Evolutionary conservation across 768 basidiomycete genomes (phyloP), one percentile per base, ranked within the genome.

Genomic region (Phlebiopsis gigantea): DNA sequence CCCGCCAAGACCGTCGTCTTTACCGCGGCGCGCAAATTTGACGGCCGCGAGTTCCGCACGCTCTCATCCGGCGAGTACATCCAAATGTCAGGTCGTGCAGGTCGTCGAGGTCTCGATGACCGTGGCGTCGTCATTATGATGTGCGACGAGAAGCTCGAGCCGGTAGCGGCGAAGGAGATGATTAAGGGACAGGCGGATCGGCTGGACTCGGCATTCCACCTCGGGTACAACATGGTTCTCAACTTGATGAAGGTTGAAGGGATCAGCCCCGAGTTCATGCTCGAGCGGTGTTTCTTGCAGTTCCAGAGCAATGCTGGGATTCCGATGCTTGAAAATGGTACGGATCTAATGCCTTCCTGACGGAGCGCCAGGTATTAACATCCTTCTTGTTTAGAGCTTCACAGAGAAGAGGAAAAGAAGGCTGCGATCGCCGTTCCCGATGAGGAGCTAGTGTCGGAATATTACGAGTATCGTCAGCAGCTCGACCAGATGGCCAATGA

Each of bases 61-160:
- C 77, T 99, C 31, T 93, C 93, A 0, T 90, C 87, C 0, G 90
- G 97, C 56, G 97, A 99, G 79, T 99, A 99, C 70, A 97, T 98
- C 65, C 97, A 99, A 67, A 99, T 99, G 97, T 95, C 94, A 0
- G 97, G 97, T 55, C 90, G 97, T 56, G 97, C 97, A 1, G 97
- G 97, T 61, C 87, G 97, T 65, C 85, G 97, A 73, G 97, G 97
- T 43, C 74, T 98, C 57, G 97, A 99, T 69, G 96, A 98, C 59
- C 85, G 97, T n/a, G 97, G 97, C 53, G 93, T 98, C 49, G 97
- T 99, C 51, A 98, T 99, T 64, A 90, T 99, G 93, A 98, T 99
- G 97, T 90, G 90, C 69, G 97, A 98, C 71, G 93, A 98, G 75
- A 98, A 96, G 72, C 78, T 99, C 45, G 97, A 98, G 65, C 95